These are phyloP conservation scores for Coemansia sp. DNA, from an alignment of 192 early-diverging fungal species.

Conservation along the genomic window DNA sequence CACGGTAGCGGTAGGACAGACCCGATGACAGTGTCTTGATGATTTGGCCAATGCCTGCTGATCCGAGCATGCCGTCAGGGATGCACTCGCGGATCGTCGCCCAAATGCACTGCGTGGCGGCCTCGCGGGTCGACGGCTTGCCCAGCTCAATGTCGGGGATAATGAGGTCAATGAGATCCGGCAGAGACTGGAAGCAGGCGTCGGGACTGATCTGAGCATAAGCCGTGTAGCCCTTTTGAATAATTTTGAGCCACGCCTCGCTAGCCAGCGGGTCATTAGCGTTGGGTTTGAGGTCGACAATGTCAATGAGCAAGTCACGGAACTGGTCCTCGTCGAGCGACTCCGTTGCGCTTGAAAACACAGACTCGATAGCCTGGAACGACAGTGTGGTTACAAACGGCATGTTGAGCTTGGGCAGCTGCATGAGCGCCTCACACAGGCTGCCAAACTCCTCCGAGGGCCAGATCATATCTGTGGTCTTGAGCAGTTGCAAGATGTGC, in stretches of 20 bases:
- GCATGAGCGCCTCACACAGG: constrained; percentile 73
- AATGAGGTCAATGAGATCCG: constrained; percentile 60
- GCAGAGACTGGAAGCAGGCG: constrained; percentile 54
- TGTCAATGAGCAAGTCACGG: constrained; percentile 56
- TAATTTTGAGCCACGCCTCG: constrained; percentile 83
- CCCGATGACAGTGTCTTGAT: constrained; percentile 56
- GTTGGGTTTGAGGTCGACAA: constrained; percentile 82
- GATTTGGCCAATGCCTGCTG: constrained; percentile 57
- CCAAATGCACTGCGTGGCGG: constrained; percentile 70
- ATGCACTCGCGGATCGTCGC: constrained; percentile 73
- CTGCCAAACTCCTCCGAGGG: constrained; percentile 58
- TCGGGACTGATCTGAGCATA: constrained; percentile 61
- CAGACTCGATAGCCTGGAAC: constrained; percentile 42
- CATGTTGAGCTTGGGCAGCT: constrained; percentile 77
- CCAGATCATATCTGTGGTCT: constrained; percentile 60
- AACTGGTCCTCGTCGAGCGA: constrained; percentile 54
- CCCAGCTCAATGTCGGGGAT: constrained; percentile 68
- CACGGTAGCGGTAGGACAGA: constrained; percentile 76
- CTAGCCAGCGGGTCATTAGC: constrained; percentile 76
- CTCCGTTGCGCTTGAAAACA: constrained; percentile 39
- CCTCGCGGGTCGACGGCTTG: constrained; percentile 59
- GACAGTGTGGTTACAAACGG: constrained; percentile 73
- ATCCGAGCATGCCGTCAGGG: constrained; percentile 70
- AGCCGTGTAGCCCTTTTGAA: constrained; percentile 70
- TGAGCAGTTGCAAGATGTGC: constrained; percentile 73